Conservation (phyloP, 2,329 filamentous ascomycete species). For the Alternaria burnsii region DNA sequence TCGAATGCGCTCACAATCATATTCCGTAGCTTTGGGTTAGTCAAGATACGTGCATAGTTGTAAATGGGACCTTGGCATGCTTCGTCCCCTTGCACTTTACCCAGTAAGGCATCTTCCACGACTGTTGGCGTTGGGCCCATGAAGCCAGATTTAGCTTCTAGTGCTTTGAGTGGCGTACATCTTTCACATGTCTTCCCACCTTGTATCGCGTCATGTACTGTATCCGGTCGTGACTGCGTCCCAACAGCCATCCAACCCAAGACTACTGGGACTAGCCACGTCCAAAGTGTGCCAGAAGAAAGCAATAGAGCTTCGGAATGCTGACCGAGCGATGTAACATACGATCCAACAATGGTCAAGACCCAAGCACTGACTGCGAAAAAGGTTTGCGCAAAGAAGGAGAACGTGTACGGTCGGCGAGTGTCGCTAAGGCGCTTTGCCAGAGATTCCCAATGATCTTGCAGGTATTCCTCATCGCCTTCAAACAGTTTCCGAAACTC, state of each 20-base stretch:
- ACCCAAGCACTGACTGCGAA: no score
- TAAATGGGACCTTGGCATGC: slow-evolving; percentile 3
- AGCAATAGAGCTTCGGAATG: slow-evolving; percentile 6
- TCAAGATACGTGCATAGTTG: slow-evolving; percentile 8
- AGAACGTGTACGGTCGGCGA: no score
- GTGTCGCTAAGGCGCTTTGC: no score
- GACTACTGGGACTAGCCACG: slow-evolving; percentile 7
- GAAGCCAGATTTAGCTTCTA: no score
- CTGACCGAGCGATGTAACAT: neutral
- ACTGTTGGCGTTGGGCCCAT: no score
- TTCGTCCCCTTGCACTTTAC: slow-evolving; percentile 5
- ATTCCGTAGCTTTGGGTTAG: slow-evolving; percentile 5
- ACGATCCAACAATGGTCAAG: no score
- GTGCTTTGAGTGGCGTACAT: no score
- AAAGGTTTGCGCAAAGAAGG: no score
- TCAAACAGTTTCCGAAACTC: no score
- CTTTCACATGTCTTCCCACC: no score
- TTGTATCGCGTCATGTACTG: neutral
- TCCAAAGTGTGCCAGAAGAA: slow-evolving; percentile 9
- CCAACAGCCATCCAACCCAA: slow-evolving; percentile 12
- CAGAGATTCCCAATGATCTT: no score
- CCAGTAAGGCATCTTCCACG: neutral
- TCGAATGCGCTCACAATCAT: neutral
- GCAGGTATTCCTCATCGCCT: no score
- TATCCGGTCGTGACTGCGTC: neutral